Evolutionary conservation across 352 stramenopile species (phyloP).

Genomic region (Thalassiosira hispida): DNA sequence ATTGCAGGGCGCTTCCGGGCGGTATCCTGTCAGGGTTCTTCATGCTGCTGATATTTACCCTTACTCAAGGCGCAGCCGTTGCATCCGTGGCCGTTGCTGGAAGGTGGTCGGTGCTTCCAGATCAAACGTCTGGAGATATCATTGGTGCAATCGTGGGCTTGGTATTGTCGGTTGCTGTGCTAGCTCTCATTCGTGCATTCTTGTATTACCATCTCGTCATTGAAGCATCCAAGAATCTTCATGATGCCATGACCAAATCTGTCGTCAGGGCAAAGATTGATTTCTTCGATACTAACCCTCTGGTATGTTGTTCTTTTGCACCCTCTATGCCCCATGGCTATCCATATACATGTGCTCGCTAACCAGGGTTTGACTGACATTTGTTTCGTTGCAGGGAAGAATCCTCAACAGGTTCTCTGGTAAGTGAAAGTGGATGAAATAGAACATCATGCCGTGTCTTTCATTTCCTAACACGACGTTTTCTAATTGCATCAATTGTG

Average conservation of each 20-base stretch:
- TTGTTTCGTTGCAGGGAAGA: too few relatives aligned
- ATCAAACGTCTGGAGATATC: conserved; percentile 58
- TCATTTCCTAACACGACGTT: neutral
- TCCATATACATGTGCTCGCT: too few relatives aligned
- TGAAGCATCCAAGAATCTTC: conserved; percentile 82
- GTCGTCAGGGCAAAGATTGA: conserved; percentile 91
- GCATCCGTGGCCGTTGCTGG: conserved; percentile 54
- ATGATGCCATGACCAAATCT: conserved; percentile 88
- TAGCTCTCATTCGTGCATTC: conserved; percentile 52
- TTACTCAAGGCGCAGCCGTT: conserved; percentile 61
- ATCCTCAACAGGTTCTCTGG: conserved; percentile 88
- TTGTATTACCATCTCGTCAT: conserved; percentile 65
- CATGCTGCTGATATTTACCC: conserved; percentile 57
- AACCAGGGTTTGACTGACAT: too few relatives aligned
- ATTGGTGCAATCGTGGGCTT: conserved; percentile 60
- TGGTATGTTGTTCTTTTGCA: too few relatives aligned
- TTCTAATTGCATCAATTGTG: neutral
- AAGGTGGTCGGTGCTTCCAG: conserved; percentile 57
- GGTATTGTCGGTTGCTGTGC: conserved; percentile 40
- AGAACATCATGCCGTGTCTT: too few relatives aligned
- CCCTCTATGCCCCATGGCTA: too few relatives aligned
- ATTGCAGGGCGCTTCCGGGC: too few relatives aligned
- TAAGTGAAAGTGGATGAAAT: too few relatives aligned
- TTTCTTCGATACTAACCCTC: conserved; percentile 94
- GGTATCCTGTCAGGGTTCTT: neutral